Conservation (phyloP, 2,329 filamentous ascomycete genomes). For the Penicillium polonicum region DNA sequence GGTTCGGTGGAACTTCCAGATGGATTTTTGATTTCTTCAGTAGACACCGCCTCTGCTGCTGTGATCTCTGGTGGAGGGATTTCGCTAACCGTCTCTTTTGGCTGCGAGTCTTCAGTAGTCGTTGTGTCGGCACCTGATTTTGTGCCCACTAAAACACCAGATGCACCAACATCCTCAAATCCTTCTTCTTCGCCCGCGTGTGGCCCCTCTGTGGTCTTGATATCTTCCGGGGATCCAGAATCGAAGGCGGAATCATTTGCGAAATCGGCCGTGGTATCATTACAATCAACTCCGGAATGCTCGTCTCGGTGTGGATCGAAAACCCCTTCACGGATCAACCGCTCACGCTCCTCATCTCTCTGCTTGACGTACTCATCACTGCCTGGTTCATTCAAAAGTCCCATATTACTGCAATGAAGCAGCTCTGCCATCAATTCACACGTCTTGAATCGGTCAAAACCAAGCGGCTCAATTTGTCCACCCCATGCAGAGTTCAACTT, state of each 20-base stretch:
- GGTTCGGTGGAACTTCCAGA: conserved; percentile 26
- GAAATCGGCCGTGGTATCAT: conserved; percentile 48
- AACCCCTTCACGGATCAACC: conserved; percentile 72
- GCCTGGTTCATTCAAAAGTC: conserved; percentile 83
- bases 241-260: conserved; percentile 44
- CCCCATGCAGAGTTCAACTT: conserved; percentile 86
- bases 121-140: conserved; percentile 60
- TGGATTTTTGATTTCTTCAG: conserved; percentile 5
- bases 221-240: conserved; percentile 59
- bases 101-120: conserved; percentile 15
- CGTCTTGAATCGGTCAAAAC: conserved; percentile 97
- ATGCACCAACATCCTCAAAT: conserved; percentile 79
- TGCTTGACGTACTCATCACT: conserved; percentile 81
- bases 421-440: conserved; percentile 98
- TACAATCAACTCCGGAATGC: conserved; percentile 57
- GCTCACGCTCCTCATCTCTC: conserved; percentile 78
- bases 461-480: conserved; percentile 84
- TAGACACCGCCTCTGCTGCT: background rate
- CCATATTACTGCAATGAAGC: conserved; percentile 98
- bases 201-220: conserved; percentile 71
- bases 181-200: conserved; percentile 86
- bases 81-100: background rate
- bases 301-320: conserved; percentile 52
- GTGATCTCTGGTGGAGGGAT: background rate
- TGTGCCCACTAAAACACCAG: conserved; percentile 71